Conservation (phyloP, 164 flowering plant genomes). For the Houttuynia cordata region DNA sequence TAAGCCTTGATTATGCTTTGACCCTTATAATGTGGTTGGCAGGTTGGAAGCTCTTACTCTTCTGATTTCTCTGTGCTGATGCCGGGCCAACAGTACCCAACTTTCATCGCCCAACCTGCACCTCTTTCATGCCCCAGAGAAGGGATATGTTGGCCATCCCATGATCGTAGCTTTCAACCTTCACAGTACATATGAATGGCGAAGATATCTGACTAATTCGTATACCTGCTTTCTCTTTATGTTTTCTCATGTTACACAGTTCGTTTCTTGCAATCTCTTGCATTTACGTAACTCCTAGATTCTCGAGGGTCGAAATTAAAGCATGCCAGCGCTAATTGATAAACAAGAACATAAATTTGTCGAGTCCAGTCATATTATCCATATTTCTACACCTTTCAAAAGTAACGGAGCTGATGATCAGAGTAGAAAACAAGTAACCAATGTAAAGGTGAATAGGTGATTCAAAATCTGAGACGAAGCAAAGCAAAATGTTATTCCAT, state of each 20-base stretch:
- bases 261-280: background rate
- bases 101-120: conserved; percentile 80
- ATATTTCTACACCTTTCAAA: no score
- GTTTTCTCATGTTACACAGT: no score
- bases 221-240: no score
- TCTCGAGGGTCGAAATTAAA: no score
- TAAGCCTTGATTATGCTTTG: background rate
- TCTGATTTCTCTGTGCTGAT: conserved; percentile 68
- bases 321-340: no score
- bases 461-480: no score
- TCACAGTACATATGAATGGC: background rate
- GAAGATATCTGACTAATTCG: background rate
- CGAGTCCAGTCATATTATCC: no score
- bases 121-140: conserved; percentile 74
- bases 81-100: conserved; percentile 74
- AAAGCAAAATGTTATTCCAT: no score
- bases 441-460: no score
- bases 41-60: conserved; percentile 35
- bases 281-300: background rate
- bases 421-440: no score
- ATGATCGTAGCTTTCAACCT: conserved; percentile 24
- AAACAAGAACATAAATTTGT: no score
- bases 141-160: conserved; percentile 57
- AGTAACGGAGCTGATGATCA: no score
- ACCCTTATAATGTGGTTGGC: conserved; percentile 4